Base-by-base conservation (phyloP, 202 grass and related monocot species). In the Musa balbisiana region DNA sequence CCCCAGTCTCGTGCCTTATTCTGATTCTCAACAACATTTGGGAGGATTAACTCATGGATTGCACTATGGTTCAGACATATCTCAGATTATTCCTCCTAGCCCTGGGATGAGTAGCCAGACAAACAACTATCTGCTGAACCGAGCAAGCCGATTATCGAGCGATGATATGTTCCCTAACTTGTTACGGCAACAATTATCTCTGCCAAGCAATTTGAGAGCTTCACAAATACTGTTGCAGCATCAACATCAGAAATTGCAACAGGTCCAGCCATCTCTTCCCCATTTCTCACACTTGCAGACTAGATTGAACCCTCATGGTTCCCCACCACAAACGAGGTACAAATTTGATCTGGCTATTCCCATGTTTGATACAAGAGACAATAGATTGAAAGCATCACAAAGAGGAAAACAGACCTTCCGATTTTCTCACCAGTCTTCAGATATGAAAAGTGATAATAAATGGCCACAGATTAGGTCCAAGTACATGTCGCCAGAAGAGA, bases 401-500 rank as follows among this genome's bases (percentile, higher is more conserved):
- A 89, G 85, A 81, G 94, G 88, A 69, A 93, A 87, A 81, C 91
- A 98, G 60, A 93, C 53, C 77, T 82, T 60, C 19, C 88, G 83
- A 72, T 85, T 85, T 81, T 86, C 83, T 90, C 86, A 87, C 79
- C 80, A 82, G 51, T 55, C 63, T 4, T 81, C 94, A 75, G 90
- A 93, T 84, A 83, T 86, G 73, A 97, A 89, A 55, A 82, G 82
- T 82, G 94, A 98, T 55, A 79, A 67, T 59, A 79, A 84, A 16
- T 82, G 88, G 52, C 66, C 90, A 70, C 87, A 94, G 77, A 86
- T 92, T 71, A 86, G 80, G 77, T 98, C 94, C 67, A 98, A 90
- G 72, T 92, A 98, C 80, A 98, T 98, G 94, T 93, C 94, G 83
- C 76, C 94, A 81, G 94, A 94, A 86, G 94, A 98, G 82, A 94